These are phyloP conservation scores for Euptelea pleiosperma DNA, from an alignment of 164 flowering plant genomes.

Conservation along the genomic window DNA sequence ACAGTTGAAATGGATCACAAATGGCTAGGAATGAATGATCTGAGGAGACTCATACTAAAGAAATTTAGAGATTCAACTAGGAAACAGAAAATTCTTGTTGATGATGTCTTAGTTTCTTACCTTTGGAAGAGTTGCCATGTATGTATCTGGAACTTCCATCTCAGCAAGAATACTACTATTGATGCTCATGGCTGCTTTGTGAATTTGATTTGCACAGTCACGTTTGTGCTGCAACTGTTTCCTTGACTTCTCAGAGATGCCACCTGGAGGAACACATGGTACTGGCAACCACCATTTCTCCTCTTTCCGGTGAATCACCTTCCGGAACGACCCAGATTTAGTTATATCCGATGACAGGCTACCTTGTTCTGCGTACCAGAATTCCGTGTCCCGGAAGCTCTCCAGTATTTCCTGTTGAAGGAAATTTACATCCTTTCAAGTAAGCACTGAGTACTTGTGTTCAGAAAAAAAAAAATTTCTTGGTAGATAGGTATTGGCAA, in stretches of 20 bases:
- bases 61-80: too few species aligned
- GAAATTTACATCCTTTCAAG: background rate
- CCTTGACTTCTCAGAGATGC: constrained; percentile 72
- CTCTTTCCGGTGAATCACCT: constrained; percentile 55
- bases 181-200: constrained; percentile 93
- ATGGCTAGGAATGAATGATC: background rate
- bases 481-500: background rate
- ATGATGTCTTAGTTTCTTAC: constrained; percentile 27
- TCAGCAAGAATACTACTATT: constrained; percentile 71
- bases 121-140: constrained; percentile 82
- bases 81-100: background rate
- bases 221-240: constrained; percentile 73
- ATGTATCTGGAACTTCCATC: constrained; percentile 86
- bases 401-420: constrained; percentile 65
- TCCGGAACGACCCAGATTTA: constrained; percentile 60
- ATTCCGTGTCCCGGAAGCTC: constrained; percentile 59
- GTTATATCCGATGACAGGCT: constrained; percentile 43
- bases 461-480: background rate
- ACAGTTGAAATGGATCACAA: background rate
- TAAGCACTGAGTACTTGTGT: background rate
- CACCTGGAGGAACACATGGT: constrained; percentile 68
- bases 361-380: constrained; percentile 74
- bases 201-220: constrained; percentile 80
- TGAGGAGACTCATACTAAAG: too few species aligned
- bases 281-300: constrained; percentile 99